A percentile compares a stretch with the other conserved stretches of the same genome.
phyloP scores from a whole-genome alignment of 2,329 filamentous ascomycete genomes.

The Cordyceps cateniannulata region DNA sequence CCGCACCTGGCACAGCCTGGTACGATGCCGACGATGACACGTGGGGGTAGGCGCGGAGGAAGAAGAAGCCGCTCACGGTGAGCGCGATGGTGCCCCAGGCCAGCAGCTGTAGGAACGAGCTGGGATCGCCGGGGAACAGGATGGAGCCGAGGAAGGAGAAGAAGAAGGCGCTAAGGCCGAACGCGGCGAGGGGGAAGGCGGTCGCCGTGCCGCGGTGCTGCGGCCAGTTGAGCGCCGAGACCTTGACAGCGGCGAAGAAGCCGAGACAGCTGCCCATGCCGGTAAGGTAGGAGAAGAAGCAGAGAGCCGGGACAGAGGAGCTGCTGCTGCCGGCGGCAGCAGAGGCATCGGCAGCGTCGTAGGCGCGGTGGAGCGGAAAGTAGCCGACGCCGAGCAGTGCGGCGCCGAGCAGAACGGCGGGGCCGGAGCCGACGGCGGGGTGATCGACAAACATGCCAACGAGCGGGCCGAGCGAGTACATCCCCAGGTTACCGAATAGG shows the following conservation, averaged over 20 bases:
- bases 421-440: conserved; percentile 60
- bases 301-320: conserved; percentile 56
- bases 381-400: conserved; percentile 72
- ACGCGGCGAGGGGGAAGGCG: conserved; percentile 85
- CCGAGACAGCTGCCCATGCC: conserved; percentile 85
- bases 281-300: conserved; percentile 78
- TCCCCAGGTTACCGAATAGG: conserved; percentile 78
- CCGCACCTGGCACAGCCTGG: conserved; percentile 42
- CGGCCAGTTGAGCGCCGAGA: conserved; percentile 85
- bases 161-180: conserved; percentile 93
- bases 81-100: conserved; percentile 72
- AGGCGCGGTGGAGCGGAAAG: conserved; percentile 76
- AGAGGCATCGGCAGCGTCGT: conserved; percentile 58
- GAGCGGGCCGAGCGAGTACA: conserved; percentile 88
- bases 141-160: conserved; percentile 76
- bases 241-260: conserved; percentile 84
- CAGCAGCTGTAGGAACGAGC: conserved; percentile 72
- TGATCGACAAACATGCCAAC: conserved; percentile 82
- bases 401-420: conserved; percentile 69
- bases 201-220: conserved; percentile 87
- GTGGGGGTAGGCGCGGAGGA: conserved; percentile 68
- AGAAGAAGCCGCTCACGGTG: conserved; percentile 73
- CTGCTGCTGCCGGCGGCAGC: conserved; percentile 12
- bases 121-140: conserved; percentile 76
- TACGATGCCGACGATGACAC: conserved; percentile 41